Base-by-base conservation (phyloP, 306 rosid genomes). In the Rubus parviflorus region DNA sequence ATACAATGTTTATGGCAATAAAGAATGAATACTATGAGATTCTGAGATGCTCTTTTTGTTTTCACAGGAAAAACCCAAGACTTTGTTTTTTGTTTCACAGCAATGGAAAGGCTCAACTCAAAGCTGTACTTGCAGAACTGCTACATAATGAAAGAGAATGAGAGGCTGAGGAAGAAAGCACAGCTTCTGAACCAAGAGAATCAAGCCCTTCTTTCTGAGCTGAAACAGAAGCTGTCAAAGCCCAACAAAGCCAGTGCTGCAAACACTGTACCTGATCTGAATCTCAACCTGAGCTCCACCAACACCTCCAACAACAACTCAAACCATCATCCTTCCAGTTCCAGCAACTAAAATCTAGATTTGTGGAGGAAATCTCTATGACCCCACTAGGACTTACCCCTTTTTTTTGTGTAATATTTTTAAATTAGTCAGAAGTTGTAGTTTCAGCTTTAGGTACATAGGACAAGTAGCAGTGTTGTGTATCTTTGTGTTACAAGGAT, bases 121-220 rank as follows among this genome's bases (percentile, higher is more conserved):
- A 90, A 96, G 88, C 89, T 96, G 79, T 92, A 88, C 83, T 73
- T 96, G 84, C 93, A 96, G 78, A 96, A 96, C 96, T 91, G 96
- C 82, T 89, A 88, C 94, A 96, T 96, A 87, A 87, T 92, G 98
- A 86, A 91, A 63, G 99, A 96, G 86, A 96, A 96, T 49, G 99
- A 96, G 78, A 91, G 85, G 82, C 85, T 96, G 10, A 91, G 98
- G 93, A 96, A 96, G 96, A 96, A 96, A 61, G 99, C 99, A 1
- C 97, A 92, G 80, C 74, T 92, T 82, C 90, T 96, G 68, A 92
- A 96, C 83, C 97, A 96, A 80, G 99, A 96, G 91, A 96, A 96
- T 75, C 99, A 96, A 56, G 90, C 78, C 6, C 88, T 96, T 54
- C 90, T 96, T 19, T 85, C 97, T 75, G 98, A 96, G 86, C 94